phyloP scores from a whole-genome alignment of 2,329 filamentous ascomycete species.

The Penicillium sp. region DNA sequence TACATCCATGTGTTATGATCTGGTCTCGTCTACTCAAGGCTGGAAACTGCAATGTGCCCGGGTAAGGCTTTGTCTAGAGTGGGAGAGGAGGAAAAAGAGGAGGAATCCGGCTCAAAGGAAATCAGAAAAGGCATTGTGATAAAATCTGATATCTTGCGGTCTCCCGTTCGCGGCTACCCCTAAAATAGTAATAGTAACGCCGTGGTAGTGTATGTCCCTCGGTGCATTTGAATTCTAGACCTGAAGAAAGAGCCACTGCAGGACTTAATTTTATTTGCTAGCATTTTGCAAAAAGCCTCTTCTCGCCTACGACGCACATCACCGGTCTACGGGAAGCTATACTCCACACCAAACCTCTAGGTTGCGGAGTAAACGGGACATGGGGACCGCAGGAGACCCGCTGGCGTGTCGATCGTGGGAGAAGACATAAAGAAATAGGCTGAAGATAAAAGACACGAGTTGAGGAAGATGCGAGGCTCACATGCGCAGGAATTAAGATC shows the following conservation, averaged over 20 bases:
- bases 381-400: constrained; percentile 8
- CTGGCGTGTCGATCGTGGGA: constrained; percentile 7
- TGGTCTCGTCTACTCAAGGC: no score
- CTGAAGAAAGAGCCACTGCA: no score
- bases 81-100: no score
- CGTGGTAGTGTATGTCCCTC: no score
- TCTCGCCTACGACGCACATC: not conserved
- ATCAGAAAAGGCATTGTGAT: constrained; percentile 15
- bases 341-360: constrained; percentile 6
- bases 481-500: constrained; percentile 5
- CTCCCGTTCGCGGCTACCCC: not conserved
- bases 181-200: no score
- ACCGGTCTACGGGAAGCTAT: not conserved
- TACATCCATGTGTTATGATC: not conserved
- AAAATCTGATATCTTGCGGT: constrained; percentile 17
- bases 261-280: no score
- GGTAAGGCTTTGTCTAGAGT: not conserved
- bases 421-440: no score
- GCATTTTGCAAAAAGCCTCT: not conserved
- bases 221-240: no score
- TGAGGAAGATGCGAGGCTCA: not conserved
- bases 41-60: not conserved
- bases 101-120: no score
- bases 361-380: constrained; percentile 13
- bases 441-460: no score